Evolutionary conservation across 805 yeast genomes (phyloP).

Genomic region (Yarrowia deformans): DNA sequence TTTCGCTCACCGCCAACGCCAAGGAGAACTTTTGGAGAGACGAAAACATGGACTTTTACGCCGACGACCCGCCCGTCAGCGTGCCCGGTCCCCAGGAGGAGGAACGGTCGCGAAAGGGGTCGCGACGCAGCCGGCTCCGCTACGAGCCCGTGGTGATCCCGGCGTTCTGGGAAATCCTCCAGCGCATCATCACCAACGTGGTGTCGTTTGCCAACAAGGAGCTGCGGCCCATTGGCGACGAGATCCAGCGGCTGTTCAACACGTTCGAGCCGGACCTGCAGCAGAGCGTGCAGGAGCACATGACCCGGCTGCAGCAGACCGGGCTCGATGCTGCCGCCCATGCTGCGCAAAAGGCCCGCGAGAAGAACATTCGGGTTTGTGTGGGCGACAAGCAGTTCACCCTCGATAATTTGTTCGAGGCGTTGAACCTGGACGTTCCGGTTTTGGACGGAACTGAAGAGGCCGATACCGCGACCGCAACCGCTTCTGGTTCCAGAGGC

Average conservation of each 20-base stretch:
- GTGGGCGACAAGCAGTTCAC: conserved; percentile 35
- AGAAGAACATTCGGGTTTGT: conserved; percentile 20
- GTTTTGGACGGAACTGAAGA: not conserved
- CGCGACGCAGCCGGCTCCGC: not conserved
- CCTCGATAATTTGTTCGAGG: conserved; percentile 32
- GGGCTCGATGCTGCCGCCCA: conserved; percentile 24
- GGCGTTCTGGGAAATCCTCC: conserved; percentile 25
- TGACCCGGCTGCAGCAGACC: conserved; percentile 1
- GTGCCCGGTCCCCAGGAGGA: conserved; percentile 25
- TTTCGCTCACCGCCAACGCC: conserved; percentile 24
- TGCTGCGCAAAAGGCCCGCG: conserved; percentile 29
- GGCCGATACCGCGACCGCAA: too few species aligned
- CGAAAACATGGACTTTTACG: conserved; percentile 34
- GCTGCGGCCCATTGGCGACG: conserved; percentile 33
- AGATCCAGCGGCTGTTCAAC: conserved; percentile 34
- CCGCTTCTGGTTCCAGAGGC: too few species aligned
- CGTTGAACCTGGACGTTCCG: conserved; percentile 16
- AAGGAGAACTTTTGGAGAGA: conserved; percentile 28
- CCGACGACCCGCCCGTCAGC: conserved; percentile 33
- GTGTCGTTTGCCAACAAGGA: conserved; percentile 29
- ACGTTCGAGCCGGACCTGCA: conserved; percentile 33
- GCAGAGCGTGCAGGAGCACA: conserved; percentile 16
- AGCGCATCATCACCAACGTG: conserved; percentile 33
- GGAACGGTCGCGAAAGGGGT: conserved; percentile 2
- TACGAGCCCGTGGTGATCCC: not conserved